A percentile compares a stretch with the other conserved stretches of the same genome.
These are phyloP conservation scores for Boletus rex-veris DNA, from an alignment of 768 basidiomycete genomes.

Conservation along the genomic window DNA sequence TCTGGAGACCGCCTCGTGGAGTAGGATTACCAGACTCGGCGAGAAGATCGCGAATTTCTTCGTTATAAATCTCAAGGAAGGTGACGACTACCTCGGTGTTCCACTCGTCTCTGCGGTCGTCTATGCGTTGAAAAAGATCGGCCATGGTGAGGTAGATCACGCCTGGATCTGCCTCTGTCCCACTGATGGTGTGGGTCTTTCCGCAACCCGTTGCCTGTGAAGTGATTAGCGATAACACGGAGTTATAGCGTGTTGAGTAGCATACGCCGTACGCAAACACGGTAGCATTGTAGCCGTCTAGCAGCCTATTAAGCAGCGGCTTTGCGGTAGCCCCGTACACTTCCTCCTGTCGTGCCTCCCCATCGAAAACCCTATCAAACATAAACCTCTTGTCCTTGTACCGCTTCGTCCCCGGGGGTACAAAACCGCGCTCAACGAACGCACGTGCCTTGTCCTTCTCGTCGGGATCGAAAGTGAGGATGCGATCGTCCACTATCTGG, in stretches of 20 bases:
- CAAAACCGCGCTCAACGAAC: slow-evolving; percentile 80
- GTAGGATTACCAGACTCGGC: slow-evolving; percentile 57
- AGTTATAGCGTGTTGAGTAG: slow-evolving; percentile 13
- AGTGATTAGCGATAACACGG: slow-evolving; percentile 11
- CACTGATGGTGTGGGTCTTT: slow-evolving; percentile 98
- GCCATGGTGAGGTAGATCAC: slow-evolving; percentile 97
- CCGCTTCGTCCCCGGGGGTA: slow-evolving; percentile 84
- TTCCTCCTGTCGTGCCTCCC: slow-evolving; percentile 76
- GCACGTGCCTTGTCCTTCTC: slow-evolving; percentile 79
- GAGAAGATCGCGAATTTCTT: slow-evolving; percentile 95
- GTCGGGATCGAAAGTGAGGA: slow-evolving; percentile 93
- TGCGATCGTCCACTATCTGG: slow-evolving; percentile 90
- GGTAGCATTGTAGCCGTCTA: slow-evolving; percentile 96
- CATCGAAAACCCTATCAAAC: slow-evolving; percentile 91
- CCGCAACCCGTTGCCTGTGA: slow-evolving; percentile 98
- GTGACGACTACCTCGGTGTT: slow-evolving; percentile 87
- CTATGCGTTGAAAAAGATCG: slow-evolving; percentile 91
- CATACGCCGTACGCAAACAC: slow-evolving; percentile 98
- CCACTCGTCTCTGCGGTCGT: slow-evolving; percentile 82
- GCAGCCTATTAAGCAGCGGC: slow-evolving; percentile 77
- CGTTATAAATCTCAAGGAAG: slow-evolving; percentile 98
- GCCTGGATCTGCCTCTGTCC: slow-evolving; percentile 82
- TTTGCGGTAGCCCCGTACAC: slow-evolving; percentile 86
- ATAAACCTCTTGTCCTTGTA: slow-evolving; percentile 97
- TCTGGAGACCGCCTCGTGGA: slow-evolving; percentile 85